Conservation (phyloP, 331 rosid species). For the Erythrophleum ivorense region DNA sequence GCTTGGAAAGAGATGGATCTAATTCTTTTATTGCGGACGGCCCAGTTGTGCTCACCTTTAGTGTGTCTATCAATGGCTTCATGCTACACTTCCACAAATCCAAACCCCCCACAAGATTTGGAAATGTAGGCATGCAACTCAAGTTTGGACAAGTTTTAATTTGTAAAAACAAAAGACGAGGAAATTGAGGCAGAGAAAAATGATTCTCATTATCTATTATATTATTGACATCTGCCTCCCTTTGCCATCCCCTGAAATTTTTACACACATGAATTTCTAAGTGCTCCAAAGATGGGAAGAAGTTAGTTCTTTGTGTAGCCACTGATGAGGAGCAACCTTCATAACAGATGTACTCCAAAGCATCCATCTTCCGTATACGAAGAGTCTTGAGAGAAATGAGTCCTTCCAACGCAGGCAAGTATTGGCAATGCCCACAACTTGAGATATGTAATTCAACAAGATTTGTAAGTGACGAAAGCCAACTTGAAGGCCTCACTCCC, state of each 20-base stretch:
- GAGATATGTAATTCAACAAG: accelerated
- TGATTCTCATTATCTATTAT: neutral
- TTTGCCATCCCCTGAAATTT: neutral
- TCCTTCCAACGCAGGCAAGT: neutral
- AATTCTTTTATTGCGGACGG: neutral
- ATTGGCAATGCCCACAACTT: neutral
- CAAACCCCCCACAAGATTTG: neutral
- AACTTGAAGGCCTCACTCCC: neutral
- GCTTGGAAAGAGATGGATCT: neutral
- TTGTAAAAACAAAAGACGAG: neutral
- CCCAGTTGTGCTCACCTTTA: neutral
- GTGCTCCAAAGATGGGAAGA: slow-evolving; percentile 4
- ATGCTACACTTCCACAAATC: accelerated
- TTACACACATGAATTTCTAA: accelerated
- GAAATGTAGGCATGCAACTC: slow-evolving; percentile 23
- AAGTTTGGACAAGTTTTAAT: accelerated
- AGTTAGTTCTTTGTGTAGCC: neutral
- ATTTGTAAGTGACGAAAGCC: neutral
- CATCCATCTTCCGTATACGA: neutral
- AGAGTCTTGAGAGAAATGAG: neutral
- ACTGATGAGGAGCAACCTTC: neutral
- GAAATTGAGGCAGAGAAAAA: neutral
- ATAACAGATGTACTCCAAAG: neutral
- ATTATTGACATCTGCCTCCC: neutral
- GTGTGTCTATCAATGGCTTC: neutral